phyloP scores from a whole-genome alignment of 208 protist species.

The Trichomonas tenax region DNA sequence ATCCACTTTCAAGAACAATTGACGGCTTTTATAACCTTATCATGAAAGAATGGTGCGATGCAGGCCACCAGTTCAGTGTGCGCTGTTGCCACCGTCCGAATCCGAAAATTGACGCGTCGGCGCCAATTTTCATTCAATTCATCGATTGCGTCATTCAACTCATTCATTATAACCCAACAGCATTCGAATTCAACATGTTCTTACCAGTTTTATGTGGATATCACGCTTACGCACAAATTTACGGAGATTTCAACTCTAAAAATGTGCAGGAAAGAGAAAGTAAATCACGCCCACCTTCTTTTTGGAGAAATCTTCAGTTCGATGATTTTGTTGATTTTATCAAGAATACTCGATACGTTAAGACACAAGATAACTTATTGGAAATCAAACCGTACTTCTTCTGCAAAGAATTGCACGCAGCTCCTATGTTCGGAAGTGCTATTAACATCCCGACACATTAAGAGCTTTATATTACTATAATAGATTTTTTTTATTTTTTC shows the following conservation, averaged over 20 bases:
- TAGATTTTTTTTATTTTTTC: too few species aligned
- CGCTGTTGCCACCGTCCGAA: slow-evolving; percentile 34
- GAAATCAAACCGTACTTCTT: not conserved
- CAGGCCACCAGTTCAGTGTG: slow-evolving; percentile 66
- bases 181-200: not conserved
- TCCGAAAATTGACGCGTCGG: not conserved
- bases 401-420: not conserved
- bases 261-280: not conserved
- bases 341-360: not conserved
- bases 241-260: not conserved
- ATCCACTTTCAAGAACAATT: slow-evolving; percentile 69
- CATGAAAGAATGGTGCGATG: slow-evolving; percentile 74
- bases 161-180: not conserved
- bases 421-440: not conserved
- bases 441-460: not conserved
- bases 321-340: not conserved
- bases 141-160: slow-evolving; percentile 44
- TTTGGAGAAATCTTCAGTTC: not conserved
- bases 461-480: not conserved
- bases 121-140: slow-evolving; percentile 47
- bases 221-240: not conserved
- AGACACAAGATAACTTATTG: not conserved
- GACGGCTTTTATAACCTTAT: slow-evolving; percentile 61
- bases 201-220: not conserved
- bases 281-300: not conserved